Evolutionary conservation across 2,329 filamentous ascomycete species (phyloP), one percentile per base, ranked within the genome.

Genomic region (Truncatella angustata): DNA sequence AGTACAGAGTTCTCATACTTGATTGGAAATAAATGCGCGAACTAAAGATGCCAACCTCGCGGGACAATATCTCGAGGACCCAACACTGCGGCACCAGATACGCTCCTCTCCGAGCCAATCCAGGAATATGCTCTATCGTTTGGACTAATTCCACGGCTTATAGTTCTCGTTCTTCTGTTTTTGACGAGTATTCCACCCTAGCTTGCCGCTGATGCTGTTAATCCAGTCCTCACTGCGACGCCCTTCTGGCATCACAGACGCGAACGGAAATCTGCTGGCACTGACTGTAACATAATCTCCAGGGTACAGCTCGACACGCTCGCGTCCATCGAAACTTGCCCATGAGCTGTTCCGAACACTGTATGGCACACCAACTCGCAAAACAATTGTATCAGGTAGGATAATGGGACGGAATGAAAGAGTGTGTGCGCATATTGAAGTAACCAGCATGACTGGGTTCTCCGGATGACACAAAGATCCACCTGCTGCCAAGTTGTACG

Each of bases 241-340:
- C 2, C 87, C 86, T 52, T 86, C 78, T 0, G 85, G 81, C 70
- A 91, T 79, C 10, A 93, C 88, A 51, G 82, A 85, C 0, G 90
- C 88, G 69, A 93, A 94, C 0, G 90, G 90, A 63, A 88, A 93
- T 36, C 90, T 74, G 58, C 86, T 90, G 2, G 90, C 90, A 59
- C 87, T 90, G 55, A 94, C 87, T 2, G 89, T 93, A 4, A 93
- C 88, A 66, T 94, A 94, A 70, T 94, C 90, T 14, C 90, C 90
- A 0, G 88, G 87, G 45, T 73, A 69, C 34, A 94, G 76, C 72
- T 94, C 89, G n/a, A 90, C 73, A 72, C 91, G 84, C 75, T 97
- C 91, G 55, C 91, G 82, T 2, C 94, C 94, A 70, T 99, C 94
- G 67, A 99, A 99, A 69, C 91, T 96, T n/a, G 92, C 94, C 93